Percentiles rank a stretch among this genome's conserved stretches.
phyloP scores from a whole-genome alignment of 192 early-diverging fungal species.

The Linnemannia elongata region DNA sequence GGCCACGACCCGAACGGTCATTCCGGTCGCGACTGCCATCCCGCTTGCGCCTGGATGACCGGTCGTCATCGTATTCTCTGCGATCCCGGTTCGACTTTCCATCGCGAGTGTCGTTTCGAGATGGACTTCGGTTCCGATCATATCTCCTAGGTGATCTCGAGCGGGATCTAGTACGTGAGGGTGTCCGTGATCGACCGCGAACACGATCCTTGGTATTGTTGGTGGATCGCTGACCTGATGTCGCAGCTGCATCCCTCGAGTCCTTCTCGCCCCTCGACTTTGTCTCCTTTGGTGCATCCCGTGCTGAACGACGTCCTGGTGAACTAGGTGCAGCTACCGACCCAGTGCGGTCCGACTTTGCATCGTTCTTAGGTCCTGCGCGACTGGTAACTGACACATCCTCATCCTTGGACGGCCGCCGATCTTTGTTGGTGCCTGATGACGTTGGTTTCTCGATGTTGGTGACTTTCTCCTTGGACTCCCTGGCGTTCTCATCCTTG shows the following conservation, averaged over 20 bases:
- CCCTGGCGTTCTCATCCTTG: constrained; percentile 29
- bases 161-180: constrained; percentile 36
- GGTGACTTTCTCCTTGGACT: constrained; percentile 38
- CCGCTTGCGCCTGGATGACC: constrained; percentile 29
- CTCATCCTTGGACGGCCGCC: constrained; percentile 24
- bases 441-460: constrained; percentile 18
- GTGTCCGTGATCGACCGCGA: constrained; percentile 40
- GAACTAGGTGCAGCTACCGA: constrained; percentile 26
- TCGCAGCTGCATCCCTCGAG: constrained; percentile 15
- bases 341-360: constrained; percentile 29
- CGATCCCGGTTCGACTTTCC: constrained; percentile 40
- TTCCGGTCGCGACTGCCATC: constrained; percentile 43
- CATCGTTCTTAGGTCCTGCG: constrained; percentile 23
- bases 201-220: constrained; percentile 24
- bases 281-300: constrained; percentile 38
- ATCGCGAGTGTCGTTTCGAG: constrained; percentile 36
- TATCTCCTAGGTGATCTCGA: constrained; percentile 49
- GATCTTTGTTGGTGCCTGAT: constrained; percentile 10
- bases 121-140: constrained; percentile 37
- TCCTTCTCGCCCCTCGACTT: constrained; percentile 36
- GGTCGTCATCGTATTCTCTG: constrained; percentile 49
- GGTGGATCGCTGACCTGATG: constrained; percentile 26
- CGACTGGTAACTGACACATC: constrained; percentile 14
- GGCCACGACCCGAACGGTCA: constrained; percentile 34
- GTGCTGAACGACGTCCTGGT: constrained; percentile 18